phyloP scores from a whole-genome alignment of 176 grass and related monocot genomes.

The Oryza rufipogon region DNA sequence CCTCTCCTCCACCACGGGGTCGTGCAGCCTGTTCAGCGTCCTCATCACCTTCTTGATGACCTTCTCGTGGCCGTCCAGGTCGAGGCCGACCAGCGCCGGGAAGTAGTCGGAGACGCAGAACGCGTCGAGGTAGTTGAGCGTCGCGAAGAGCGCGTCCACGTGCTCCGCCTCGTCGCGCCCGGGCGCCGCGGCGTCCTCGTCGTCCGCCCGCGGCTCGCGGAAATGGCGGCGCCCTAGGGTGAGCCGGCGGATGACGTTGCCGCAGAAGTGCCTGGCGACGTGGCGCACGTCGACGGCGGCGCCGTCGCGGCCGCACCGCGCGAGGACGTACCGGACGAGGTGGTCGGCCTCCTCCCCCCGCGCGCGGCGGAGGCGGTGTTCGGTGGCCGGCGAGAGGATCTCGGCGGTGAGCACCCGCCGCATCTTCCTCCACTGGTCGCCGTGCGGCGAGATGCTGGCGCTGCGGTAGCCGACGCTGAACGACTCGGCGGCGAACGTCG shows the following conservation, averaged over 20 bases:
- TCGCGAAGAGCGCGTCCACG: conserved; percentile 35
- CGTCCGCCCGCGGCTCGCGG: neutral
- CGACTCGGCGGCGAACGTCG: conserved; percentile 45
- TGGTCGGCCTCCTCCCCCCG: conserved; percentile 55
- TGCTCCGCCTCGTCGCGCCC: conserved; percentile 48
- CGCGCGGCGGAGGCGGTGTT: neutral
- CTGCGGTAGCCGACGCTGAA: conserved; percentile 45
- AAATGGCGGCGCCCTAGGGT: conserved; percentile 46
- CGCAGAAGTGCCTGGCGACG: conserved; percentile 42
- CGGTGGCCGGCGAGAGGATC: conserved; percentile 34
- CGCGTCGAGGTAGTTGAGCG: conserved; percentile 42
- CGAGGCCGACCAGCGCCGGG: conserved; percentile 43
- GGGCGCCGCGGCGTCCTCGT: neutral
- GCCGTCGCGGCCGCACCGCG: neutral
- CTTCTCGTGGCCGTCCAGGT: conserved; percentile 57
- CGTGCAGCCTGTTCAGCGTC: conserved; percentile 40
- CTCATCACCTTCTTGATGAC: conserved; percentile 21
- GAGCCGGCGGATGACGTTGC: conserved; percentile 52
- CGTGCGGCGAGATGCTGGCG: conserved; percentile 44
- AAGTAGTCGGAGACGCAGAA: conserved; percentile 62
- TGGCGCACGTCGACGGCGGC: conserved; percentile 38
- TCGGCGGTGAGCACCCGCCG: conserved; percentile 50
- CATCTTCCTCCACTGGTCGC: conserved; percentile 78
- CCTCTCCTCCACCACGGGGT: conserved; percentile 31
- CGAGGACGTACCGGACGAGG: conserved; percentile 36